phyloP scores from a whole-genome alignment of 2,329 filamentous ascomycete species.

The Alternaria gaisen region DNA sequence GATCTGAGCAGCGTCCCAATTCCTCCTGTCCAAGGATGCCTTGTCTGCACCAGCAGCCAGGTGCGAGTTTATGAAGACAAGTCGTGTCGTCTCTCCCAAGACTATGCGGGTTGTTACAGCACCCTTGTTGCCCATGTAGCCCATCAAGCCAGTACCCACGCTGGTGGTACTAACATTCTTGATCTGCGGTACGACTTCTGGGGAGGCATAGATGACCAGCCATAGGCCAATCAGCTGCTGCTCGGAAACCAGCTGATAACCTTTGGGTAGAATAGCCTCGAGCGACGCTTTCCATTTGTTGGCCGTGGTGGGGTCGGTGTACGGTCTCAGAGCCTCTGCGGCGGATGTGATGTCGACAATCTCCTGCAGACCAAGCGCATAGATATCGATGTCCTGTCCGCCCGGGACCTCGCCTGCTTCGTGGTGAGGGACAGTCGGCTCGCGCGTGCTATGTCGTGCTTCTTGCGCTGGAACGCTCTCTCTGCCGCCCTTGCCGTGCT shows the following conservation, averaged over 20 bases:
- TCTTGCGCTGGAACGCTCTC: slow-evolving; percentile 61
- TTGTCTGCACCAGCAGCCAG: slow-evolving; percentile 86
- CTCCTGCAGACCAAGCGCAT: slow-evolving; percentile 90
- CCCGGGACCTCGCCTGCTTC: slow-evolving; percentile 61
- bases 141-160: slow-evolving; percentile 88
- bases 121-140: slow-evolving; percentile 96
- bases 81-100: slow-evolving; percentile 85
- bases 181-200: slow-evolving; percentile 76
- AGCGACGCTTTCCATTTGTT: slow-evolving; percentile 84
- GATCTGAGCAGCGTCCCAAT: slow-evolving; percentile 89
- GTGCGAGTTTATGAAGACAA: slow-evolving; percentile 93
- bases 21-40: slow-evolving; percentile 78
- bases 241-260: slow-evolving; percentile 78
- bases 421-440: slow-evolving; percentile 55
- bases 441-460: slow-evolving; percentile 54
- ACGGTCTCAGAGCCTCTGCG: slow-evolving; percentile 79
- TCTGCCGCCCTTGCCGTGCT: slow-evolving; percentile 46
- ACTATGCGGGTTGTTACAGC: slow-evolving; percentile 83
- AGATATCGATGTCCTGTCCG: slow-evolving; percentile 80
- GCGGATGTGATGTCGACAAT: slow-evolving; percentile 85
- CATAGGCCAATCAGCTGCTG: slow-evolving; percentile 89
- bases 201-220: slow-evolving; percentile 84
- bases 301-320: slow-evolving; percentile 74
- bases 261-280: slow-evolving; percentile 75
- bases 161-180: slow-evolving; percentile 82